phyloP scores from a whole-genome alignment of 2,329 filamentous ascomycete species.

The Fusarium transvaalense region DNA sequence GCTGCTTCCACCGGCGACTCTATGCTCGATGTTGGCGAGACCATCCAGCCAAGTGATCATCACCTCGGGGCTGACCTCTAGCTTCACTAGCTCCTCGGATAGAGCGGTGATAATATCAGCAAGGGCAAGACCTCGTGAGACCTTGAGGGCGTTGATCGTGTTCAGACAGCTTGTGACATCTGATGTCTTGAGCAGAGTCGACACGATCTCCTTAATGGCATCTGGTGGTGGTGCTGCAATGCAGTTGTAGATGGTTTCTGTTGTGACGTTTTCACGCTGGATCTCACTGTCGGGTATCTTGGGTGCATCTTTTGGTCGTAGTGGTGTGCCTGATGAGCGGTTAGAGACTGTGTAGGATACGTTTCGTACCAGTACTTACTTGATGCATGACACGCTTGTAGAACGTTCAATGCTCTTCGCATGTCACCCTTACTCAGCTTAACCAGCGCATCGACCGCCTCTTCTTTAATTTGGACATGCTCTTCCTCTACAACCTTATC shows the following conservation, averaged over 20 bases:
- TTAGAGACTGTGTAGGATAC: slow-evolving; percentile 12
- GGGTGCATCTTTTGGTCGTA: slow-evolving; percentile 70
- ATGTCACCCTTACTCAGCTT: slow-evolving; percentile 94
- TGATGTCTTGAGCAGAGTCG: slow-evolving; percentile 83
- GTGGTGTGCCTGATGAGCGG: slow-evolving; percentile 69
- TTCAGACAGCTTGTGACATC: slow-evolving; percentile 91
- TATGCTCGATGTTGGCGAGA: slow-evolving; percentile 91
- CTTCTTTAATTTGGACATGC: slow-evolving; percentile 81
- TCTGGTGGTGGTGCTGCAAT: slow-evolving; percentile 94
- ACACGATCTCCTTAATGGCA: slow-evolving; percentile 86
- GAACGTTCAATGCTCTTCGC: slow-evolving; percentile 91
- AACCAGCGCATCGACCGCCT: slow-evolving; percentile 86
- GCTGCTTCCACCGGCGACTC: slow-evolving; percentile 86
- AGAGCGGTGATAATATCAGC: slow-evolving; percentile 93
- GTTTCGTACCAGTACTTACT: slow-evolving; percentile 64
- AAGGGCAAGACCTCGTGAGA: slow-evolving; percentile 85
- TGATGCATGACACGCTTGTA: slow-evolving; percentile 96
- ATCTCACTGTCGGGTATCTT: slow-evolving; percentile 74
- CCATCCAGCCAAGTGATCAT: slow-evolving; percentile 94
- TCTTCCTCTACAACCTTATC: slow-evolving; percentile 93
- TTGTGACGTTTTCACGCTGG: slow-evolving; percentile 83
- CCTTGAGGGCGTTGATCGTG: slow-evolving; percentile 90
- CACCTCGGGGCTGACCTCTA: slow-evolving; percentile 88
- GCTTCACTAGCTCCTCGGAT: slow-evolving; percentile 81
- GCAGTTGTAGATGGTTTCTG: slow-evolving; percentile 95